Evolutionary conservation across 2,329 filamentous ascomycete genomes (phyloP), one percentile per base, ranked within the genome.

Genomic region (Ramularia endophylla): DNA sequence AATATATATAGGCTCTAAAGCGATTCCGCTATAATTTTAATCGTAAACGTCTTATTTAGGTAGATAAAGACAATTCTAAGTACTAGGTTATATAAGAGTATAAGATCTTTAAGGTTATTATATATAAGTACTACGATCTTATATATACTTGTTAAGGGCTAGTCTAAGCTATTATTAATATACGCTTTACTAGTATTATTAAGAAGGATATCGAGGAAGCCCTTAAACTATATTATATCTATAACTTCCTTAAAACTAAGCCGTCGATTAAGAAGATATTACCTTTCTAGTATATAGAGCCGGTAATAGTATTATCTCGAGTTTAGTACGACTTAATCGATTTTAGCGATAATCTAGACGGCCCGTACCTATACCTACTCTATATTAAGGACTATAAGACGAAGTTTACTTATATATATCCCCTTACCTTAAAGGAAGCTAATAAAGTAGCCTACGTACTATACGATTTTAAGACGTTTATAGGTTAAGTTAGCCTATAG

Each of bases 351-450:
- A 31, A 13, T 13, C 28, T n/a, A n/a, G 28, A 31, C 28, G 28
- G 28, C n/a, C 28, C 15, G 15, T 31, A 31, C 15, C 28, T 31
- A 31, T 31, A 31, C 28, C 28, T 31, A n/a, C 28, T 31, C 6
- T 16, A 31, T 31, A 31, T 31, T 31, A 31, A 31, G 28, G 28
- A 31, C n/a, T 31, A 31, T 31, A 31, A 31, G 28, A 31, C 28
- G 12, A 31, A 31, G 15, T 31, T 13, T n/a, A n/a, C 28, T n/a
- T 7, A 13, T n/a, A 16, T 16, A n/a, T 31, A 31, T n/a, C 6
- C 28, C n/a, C 28, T 31, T 13, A 31, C n/a, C 6, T 6, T 6
- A 7, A 31, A 31, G n/a, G 28, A 31, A 31, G 28, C 28, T 16
- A 16, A 31, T n/a, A n/a, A 31, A 31, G 28, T 31, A 5, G 28